phyloP scores from a whole-genome alignment of 805 yeast species.

The Lachancea meyersii region DNA sequence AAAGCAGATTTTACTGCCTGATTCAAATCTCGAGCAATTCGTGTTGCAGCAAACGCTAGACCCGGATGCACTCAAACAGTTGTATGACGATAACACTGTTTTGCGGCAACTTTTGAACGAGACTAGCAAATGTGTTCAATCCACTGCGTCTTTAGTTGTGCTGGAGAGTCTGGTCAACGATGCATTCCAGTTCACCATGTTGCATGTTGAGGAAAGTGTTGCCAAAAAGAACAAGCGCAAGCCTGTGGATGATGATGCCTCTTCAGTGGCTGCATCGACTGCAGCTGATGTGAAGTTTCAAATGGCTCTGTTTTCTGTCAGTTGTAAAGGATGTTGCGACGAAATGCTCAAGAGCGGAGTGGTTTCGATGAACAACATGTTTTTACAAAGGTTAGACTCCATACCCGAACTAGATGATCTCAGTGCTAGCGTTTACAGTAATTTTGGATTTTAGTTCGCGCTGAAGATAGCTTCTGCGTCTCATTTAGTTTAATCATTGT shows the following conservation, averaged over 20 bases:
- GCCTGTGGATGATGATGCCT: background rate
- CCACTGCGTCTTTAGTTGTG: slow-evolving; percentile 24
- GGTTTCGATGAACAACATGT: slow-evolving; percentile 22
- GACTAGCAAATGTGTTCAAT: slow-evolving; percentile 38
- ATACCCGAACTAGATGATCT: slow-evolving; percentile 64
- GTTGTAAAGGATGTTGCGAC: slow-evolving; percentile 26
- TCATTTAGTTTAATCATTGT: too few relatives aligned
- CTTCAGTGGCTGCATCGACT: background rate
- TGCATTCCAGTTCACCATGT: slow-evolving; percentile 27
- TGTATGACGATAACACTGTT: slow-evolving; percentile 28
- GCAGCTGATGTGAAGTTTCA: slow-evolving; percentile 15
- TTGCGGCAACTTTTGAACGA: slow-evolving; percentile 39
- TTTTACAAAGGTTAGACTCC: slow-evolving; percentile 21
- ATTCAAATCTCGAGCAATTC: slow-evolving; percentile 41
- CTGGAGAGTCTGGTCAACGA: slow-evolving; percentile 28
- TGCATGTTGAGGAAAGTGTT: slow-evolving; percentile 18
- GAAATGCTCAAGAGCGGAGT: slow-evolving; percentile 24
- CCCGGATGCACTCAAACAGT: slow-evolving; percentile 32
- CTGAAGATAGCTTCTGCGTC: background rate
- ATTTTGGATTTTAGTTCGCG: slow-evolving; percentile 38
- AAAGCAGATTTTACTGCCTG: slow-evolving; percentile 44
- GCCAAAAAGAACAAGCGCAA: slow-evolving; percentile 12
- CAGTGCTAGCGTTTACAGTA: slow-evolving; percentile 86
- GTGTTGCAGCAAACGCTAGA: slow-evolving; percentile 51
- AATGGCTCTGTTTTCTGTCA: slow-evolving; percentile 27